These are phyloP conservation scores for Podaxis sp. DNA, from an alignment of 768 basidiomycete genomes.

Conservation along the genomic window DNA sequence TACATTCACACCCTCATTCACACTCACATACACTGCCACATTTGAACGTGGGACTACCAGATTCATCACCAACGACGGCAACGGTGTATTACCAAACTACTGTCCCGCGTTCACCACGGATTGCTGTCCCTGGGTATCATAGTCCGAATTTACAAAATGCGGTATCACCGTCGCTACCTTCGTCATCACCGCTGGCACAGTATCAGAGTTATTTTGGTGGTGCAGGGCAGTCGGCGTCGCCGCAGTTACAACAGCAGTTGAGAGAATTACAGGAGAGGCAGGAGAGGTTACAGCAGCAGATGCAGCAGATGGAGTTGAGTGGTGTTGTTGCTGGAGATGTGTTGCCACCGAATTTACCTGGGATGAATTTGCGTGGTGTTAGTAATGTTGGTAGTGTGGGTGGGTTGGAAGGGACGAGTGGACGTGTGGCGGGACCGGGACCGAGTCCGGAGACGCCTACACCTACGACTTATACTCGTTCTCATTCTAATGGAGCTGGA, in stretches of 20 bases:
- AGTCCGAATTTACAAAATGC: not conserved
- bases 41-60: slow-evolving; percentile 29
- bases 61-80: slow-evolving; percentile 30
- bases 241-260: slow-evolving; percentile 33
- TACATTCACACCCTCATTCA: no score
- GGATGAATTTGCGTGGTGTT: slow-evolving; percentile 35
- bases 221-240: not conserved
- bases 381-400: slow-evolving; percentile 3
- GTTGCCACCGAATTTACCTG: slow-evolving; percentile 40
- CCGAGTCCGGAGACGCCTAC: slow-evolving; percentile 44
- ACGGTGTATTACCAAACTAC: slow-evolving; percentile 74
- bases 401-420: slow-evolving; percentile 13
- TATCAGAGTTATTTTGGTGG: not conserved
- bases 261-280: slow-evolving; percentile 6
- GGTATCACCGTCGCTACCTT: not conserved
- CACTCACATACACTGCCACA: no score
- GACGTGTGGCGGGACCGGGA: slow-evolving; percentile 23
- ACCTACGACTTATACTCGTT: slow-evolving; percentile 28
- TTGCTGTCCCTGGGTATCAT: not conserved
- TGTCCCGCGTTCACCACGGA: slow-evolving; percentile 43
- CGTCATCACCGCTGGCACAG: not conserved
- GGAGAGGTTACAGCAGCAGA: not conserved
- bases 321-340: slow-evolving; percentile 19
- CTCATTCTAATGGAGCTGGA: not conserved
- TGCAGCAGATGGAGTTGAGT: not conserved